A percentile compares a stretch with the other conserved stretches of the same genome.
phyloP scores from a whole-genome alignment of 2,329 filamentous ascomycete species.

The Epichloe uncinata region DNA sequence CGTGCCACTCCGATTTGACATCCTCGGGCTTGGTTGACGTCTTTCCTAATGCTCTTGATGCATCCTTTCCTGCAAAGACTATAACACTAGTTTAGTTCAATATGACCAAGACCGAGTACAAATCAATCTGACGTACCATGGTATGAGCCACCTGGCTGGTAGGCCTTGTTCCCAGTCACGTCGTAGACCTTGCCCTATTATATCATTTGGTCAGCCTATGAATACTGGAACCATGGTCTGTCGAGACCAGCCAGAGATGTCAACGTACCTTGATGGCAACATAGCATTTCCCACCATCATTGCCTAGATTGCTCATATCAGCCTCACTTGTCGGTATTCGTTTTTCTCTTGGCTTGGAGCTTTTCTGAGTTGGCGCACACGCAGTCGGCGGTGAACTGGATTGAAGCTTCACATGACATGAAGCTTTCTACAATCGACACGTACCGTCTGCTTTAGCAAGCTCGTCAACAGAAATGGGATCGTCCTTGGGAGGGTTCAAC shows the following conservation, averaged over 20 bases:
- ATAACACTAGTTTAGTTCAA: background rate
- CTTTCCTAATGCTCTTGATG: conserved; percentile 78
- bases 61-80: conserved; percentile 96
- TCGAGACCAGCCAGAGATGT: background rate
- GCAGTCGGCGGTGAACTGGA: background rate
- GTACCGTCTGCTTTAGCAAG: conserved; percentile 73
- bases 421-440: conserved; percentile 12
- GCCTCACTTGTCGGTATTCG: background rate
- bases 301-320: conserved; percentile 32
- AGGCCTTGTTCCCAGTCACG: conserved; percentile 79
- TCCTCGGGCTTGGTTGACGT: conserved; percentile 81
- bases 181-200: conserved; percentile 87
- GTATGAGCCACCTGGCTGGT: conserved; percentile 72
- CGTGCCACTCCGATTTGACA: conserved; percentile 68
- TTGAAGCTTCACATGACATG: too few relatives aligned
- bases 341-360: too few relatives aligned
- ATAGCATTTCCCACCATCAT: conserved; percentile 50
- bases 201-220: conserved; percentile 3
- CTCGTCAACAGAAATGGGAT: conserved; percentile 69
- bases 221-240: background rate
- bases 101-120: background rate
- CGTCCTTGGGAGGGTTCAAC: conserved; percentile 74
- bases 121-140: conserved; percentile 46
- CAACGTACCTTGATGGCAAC: conserved; percentile 54
- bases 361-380: background rate